Percentiles rank a stretch among this genome's conserved stretches.
Conservation (phyloP, 1,284 basidiomycete genomes). For the Malassezia sp. region DNA sequence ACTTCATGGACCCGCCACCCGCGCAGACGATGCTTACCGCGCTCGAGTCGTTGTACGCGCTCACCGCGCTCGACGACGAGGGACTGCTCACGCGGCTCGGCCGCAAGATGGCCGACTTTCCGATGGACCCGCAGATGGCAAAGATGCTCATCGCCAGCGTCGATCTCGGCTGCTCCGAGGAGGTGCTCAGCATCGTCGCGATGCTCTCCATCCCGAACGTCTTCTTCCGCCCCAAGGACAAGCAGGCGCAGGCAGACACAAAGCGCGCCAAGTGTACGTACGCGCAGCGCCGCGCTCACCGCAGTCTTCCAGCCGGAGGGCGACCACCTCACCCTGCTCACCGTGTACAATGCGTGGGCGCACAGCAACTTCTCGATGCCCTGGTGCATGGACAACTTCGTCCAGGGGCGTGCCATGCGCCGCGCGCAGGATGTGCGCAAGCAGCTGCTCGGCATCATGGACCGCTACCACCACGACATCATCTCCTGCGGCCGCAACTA, state of each 20-base stretch:
- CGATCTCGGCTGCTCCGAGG: conserved; percentile 84
- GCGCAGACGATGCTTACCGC: conserved; percentile 90
- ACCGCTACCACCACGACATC: conserved; percentile 95
- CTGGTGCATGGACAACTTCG: conserved; percentile 72
- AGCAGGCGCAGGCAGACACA: conserved; percentile 94
- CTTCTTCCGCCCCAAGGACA: conserved; percentile 96
- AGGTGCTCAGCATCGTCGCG: conserved; percentile 89
- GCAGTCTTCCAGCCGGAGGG: conserved; percentile 75
- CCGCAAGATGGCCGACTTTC: conserved; percentile 98
- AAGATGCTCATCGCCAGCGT: conserved; percentile 99
- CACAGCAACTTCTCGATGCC: conserved; percentile 76
- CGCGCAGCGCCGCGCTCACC: too few species aligned
- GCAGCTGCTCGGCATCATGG: conserved; percentile 96
- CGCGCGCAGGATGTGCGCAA: conserved; percentile 96
- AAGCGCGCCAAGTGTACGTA: conserved; percentile 96
- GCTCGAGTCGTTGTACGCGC: conserved; percentile 80
- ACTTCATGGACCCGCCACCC: conserved; percentile 98
- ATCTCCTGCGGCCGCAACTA: conserved; percentile 80
- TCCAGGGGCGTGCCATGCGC: conserved; percentile 89
- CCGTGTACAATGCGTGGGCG: conserved; percentile 98
- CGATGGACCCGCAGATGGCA: conserved; percentile 86
- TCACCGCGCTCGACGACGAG: conserved; percentile 92
- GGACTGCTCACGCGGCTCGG: conserved; percentile 84
- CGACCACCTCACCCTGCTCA: conserved; percentile 84
- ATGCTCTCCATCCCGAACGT: conserved; percentile 95